Evolutionary conservation across 805 yeast genomes (phyloP).

Genomic region (Hanseniaspora clermontiae): DNA sequence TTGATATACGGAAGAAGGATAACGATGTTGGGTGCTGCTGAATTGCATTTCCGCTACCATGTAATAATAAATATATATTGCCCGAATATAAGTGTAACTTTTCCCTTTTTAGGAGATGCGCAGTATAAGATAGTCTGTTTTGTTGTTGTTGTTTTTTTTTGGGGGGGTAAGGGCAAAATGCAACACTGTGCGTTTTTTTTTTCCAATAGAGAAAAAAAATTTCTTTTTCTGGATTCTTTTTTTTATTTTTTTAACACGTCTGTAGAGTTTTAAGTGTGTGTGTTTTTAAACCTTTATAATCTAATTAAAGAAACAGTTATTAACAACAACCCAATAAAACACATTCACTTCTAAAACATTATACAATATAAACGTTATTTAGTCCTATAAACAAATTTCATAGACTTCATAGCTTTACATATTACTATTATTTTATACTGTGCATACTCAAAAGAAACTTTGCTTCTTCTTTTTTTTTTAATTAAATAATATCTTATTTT

Average conservation of each 20-base stretch:
- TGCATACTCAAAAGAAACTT: too few relatives aligned
- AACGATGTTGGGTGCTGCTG: not conserved
- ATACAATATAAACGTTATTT: too few relatives aligned
- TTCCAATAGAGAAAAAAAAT: not conserved
- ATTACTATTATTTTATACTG: too few relatives aligned
- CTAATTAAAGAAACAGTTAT: not conserved
- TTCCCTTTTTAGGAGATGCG: not conserved
- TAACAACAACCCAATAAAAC: not conserved
- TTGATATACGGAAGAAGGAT: not conserved
- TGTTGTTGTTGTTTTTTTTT: not conserved
- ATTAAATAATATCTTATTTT: too few relatives aligned
- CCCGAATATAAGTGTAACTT: not conserved
- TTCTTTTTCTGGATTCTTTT: not conserved
- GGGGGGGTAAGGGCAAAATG: too few relatives aligned
- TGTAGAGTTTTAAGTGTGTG: not conserved
- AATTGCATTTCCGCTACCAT: not conserved
- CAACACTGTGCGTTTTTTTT: too few relatives aligned
- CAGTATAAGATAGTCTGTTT: not conserved
- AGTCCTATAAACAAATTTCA: too few relatives aligned
- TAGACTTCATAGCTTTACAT: too few relatives aligned
- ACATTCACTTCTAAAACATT: not conserved
- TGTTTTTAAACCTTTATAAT: not conserved
- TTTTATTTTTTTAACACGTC: not conserved
- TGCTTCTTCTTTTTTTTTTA: too few relatives aligned
- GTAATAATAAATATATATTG: not conserved